These are phyloP conservation scores for Trypanosoma cruzi DNA, from an alignment of 208 protist genomes.

Conservation along the genomic window DNA sequence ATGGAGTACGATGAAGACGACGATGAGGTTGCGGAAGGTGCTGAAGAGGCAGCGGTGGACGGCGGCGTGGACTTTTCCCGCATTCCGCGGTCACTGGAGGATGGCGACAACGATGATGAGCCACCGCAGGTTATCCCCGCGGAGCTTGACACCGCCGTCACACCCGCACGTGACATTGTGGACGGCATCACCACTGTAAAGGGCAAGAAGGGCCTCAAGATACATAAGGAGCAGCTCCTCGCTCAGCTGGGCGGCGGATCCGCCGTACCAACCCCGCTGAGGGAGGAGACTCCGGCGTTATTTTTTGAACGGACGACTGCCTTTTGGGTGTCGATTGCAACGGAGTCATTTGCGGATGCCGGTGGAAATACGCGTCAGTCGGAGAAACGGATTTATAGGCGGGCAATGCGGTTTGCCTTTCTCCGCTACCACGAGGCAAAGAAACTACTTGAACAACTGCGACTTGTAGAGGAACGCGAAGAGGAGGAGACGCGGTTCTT, in stretches of 20 bases:
- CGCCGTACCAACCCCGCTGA: slow-evolving; percentile 64
- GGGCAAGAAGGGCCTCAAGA: slow-evolving; percentile 86
- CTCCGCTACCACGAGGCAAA: slow-evolving; percentile 69
- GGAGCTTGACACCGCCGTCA: slow-evolving; percentile 65
- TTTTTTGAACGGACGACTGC: slow-evolving; percentile 64
- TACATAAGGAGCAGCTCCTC: slow-evolving; percentile 87
- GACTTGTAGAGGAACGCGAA: slow-evolving; percentile 83
- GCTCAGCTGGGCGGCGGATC: slow-evolving; percentile 70
- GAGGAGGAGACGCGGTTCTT: slow-evolving; percentile 78
- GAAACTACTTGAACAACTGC: slow-evolving; percentile 75
- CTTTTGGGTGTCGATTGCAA: slow-evolving; percentile 75
- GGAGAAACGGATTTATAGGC: slow-evolving; percentile 31
- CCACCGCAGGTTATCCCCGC: slow-evolving; percentile 75
- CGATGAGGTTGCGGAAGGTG: slow-evolving; percentile 44
- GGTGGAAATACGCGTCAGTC: slow-evolving; percentile 11
- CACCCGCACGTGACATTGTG: slow-evolving; percentile 41
- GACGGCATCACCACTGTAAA: slow-evolving; percentile 53
- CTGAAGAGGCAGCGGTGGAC: not conserved
- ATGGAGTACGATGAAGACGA: slow-evolving; percentile 73
- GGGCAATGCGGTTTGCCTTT: slow-evolving; percentile 55
- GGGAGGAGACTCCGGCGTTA: slow-evolving; percentile 48
- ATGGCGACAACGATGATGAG: slow-evolving; percentile 64
- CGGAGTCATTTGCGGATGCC: slow-evolving; percentile 50
- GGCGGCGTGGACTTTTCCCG: slow-evolving; percentile 18
- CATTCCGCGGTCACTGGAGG: slow-evolving; percentile 35